Evolutionary conservation across 1,284 basidiomycete species (phyloP), one percentile per base, ranked within the genome.

Genomic region (Caloboletus inedulis): DNA sequence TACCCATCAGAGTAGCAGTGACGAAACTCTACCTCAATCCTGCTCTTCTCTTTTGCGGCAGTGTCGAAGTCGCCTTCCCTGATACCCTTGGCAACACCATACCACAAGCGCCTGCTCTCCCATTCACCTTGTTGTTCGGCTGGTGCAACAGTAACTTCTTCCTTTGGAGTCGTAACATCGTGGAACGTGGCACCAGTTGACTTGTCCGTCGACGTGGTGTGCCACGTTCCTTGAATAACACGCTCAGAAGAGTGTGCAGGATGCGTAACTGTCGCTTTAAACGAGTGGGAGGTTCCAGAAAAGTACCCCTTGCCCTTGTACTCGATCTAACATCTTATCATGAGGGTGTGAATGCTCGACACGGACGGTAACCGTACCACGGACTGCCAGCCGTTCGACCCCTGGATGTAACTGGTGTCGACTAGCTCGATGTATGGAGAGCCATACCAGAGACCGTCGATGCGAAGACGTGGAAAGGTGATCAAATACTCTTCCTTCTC

Each of bases 281-380:
- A 97, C 10, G 85, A 80, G 74, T 99, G 96, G 3, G 91, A 84
- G 72, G 95, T 97, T 59, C 95, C 94, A 29, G 85, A 84, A 68
- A 98, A 94, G 76, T 95, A 98, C 33, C 92, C 96, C 65, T 93
- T 94, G 72, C 95, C 96, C 64, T 93, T 91, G 81, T 97, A 98
- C 62, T 93, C 89, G 68, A 94, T 86, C 78, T 81, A 16, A 21
- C 33, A 27, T 13, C 25, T 37, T 3, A 40, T 31, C n/a, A 29
- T 68, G 21, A 53, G 31, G 18, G n/a, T 42, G 18, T 14, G 7
- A 13, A 49, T n/a, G 18, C 9, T 31, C 2, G 7, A 42, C 10
- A 16, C 1, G 14, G 23, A 33, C 3, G 25, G 21, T 36, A 31
- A 33, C 57, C 76, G 60, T 64, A 88, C 81, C 47, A 80, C 78